A percentile compares a stretch with the other conserved stretches of the same genome.
These are phyloP conservation scores for Suhomyces terraborum DNA, from an alignment of 1,139 yeast species.

Conservation along the genomic window DNA sequence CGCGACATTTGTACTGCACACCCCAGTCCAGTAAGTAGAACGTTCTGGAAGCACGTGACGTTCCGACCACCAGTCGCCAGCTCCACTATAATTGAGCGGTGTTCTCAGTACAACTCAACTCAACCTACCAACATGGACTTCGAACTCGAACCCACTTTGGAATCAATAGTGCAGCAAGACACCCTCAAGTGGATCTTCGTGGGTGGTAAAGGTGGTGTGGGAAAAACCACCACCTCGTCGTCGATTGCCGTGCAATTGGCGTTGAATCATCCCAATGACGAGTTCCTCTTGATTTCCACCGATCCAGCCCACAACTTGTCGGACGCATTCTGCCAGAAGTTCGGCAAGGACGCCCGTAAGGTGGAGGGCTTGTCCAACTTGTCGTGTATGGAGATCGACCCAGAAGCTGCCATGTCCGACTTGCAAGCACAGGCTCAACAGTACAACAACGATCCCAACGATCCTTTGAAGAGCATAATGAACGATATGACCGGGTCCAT, in stretches of 20 bases:
- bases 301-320: conserved; percentile 98
- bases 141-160: conserved; percentile 66
- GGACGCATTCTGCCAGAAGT: conserved; percentile 97
- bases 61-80: background rate
- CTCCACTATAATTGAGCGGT: background rate
- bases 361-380: conserved; percentile 87
- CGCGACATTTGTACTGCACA: no score
- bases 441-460: conserved; percentile 59
- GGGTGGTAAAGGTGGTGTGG: conserved; percentile 99
- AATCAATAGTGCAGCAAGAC: conserved; percentile 63
- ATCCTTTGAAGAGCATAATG: conserved; percentile 72
- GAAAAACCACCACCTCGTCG: conserved; percentile 96
- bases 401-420: conserved; percentile 91
- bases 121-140: conserved; percentile 46
- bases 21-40: conserved; percentile 1
- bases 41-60: conserved; percentile 11
- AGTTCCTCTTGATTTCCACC: conserved; percentile 87
- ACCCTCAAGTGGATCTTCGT: conserved; percentile 94
- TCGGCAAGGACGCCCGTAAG: conserved; percentile 92
- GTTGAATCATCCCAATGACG: conserved; percentile 73
- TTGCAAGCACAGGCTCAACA: conserved; percentile 64
- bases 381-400: conserved; percentile 98
- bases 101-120: no score
- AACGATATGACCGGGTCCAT: conserved; percentile 92
- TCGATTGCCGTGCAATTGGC: conserved; percentile 92